phyloP scores from a whole-genome alignment of 495 filamentous ascomycete species.

The Daldinia childiae region DNA sequence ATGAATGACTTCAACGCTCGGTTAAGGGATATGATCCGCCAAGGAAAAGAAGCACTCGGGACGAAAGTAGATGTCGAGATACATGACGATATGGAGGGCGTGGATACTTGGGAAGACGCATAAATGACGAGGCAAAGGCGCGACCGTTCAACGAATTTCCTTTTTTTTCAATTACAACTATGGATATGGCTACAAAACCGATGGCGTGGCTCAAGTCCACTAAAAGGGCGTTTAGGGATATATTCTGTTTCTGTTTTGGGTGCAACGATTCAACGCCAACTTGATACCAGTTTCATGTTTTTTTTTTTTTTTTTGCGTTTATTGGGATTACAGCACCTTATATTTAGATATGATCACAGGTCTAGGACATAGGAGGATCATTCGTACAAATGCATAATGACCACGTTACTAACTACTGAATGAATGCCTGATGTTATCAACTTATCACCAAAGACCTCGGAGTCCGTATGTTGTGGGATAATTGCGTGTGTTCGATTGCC shows the following conservation, averaged over 20 bases:
- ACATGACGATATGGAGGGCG: conserved; percentile 23
- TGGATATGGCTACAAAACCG: neutral
- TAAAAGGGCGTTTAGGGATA: conserved; percentile 18
- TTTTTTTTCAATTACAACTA: neutral
- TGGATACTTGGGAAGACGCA: conserved; percentile 53
- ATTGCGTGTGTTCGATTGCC: neutral
- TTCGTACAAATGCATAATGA: conserved; percentile 1
- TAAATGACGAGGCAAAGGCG: neutral
- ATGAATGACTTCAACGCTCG: conserved; percentile 80
- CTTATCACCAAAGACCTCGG: neutral
- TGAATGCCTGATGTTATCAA: neutral
- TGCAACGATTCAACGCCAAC: conserved; percentile 11
- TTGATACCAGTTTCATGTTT: conserved; percentile 30
- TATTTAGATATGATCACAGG: neutral
- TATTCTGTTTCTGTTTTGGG: conserved; percentile 11
- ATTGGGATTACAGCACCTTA: conserved; percentile 14
- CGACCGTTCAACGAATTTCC: neutral
- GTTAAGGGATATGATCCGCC: conserved; percentile 83
- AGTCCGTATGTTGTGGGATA: neutral
- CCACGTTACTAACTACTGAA: neutral
- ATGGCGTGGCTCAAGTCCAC: conserved; percentile 1
- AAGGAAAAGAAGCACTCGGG: conserved; percentile 87
- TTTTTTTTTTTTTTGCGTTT: conserved; percentile 7
- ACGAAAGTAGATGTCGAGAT: conserved; percentile 76
- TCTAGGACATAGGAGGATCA: neutral